These are phyloP conservation scores for Nemania sp. DNA, from an alignment of 2,329 filamentous ascomycete species.

Conservation along the genomic window DNA sequence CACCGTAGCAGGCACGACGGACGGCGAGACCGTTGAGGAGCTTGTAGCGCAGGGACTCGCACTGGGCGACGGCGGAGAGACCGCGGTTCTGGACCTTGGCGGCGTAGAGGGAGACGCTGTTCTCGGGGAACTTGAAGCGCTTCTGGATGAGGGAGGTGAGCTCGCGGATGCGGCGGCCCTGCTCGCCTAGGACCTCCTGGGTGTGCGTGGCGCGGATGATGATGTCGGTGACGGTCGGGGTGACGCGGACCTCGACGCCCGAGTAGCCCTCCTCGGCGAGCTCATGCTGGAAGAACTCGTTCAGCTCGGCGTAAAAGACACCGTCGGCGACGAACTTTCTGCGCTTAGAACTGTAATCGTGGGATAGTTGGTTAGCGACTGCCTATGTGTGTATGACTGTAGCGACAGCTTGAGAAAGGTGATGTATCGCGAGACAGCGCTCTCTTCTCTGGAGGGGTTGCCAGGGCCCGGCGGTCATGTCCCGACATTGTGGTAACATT, in stretches of 20 bases:
- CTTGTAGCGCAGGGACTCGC: slow-evolving; percentile 99
- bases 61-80: slow-evolving; percentile 99
- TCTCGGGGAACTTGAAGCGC: slow-evolving; percentile 99
- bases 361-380: slow-evolving; percentile 31
- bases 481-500: slow-evolving; percentile 24
- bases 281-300: slow-evolving; percentile 99
- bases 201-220: slow-evolving; percentile 99
- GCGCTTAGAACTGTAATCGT: slow-evolving; percentile 78
- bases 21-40: slow-evolving; percentile 99
- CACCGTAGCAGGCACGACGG: slow-evolving; percentile 99
- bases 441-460: slow-evolving; percentile 30
- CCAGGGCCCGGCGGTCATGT: neutral
- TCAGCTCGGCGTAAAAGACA: slow-evolving; percentile 99
- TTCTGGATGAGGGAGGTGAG: slow-evolving; percentile 99
- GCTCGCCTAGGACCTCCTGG: slow-evolving; percentile 99
- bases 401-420: neutral
- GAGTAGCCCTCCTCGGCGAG: slow-evolving; percentile 99
- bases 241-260: slow-evolving; percentile 99
- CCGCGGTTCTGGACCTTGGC: slow-evolving; percentile 99
- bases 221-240: slow-evolving; percentile 99
- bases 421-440: slow-evolving; percentile 6
- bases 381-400: neutral
- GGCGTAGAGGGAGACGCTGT: slow-evolving; percentile 99
- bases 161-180: slow-evolving; percentile 99
- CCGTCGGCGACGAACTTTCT: slow-evolving; percentile 97